These are phyloP conservation scores for Starmerella sp. DNA, from an alignment of 805 yeast species.

Conservation along the genomic window DNA sequence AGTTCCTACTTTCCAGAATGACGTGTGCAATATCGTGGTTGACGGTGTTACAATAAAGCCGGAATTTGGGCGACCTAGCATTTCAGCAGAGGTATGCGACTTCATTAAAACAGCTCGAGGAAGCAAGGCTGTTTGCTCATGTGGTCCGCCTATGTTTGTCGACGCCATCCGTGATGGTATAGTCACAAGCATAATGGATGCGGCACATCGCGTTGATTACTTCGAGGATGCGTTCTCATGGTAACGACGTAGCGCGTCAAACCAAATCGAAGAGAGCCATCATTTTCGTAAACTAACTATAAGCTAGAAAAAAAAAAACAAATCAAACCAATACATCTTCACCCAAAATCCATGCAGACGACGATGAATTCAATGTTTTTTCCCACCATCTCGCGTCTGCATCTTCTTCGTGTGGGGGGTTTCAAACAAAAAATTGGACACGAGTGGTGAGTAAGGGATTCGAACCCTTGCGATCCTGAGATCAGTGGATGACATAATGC, in stretches of 20 bases:
- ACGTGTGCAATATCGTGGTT: constrained; percentile 9
- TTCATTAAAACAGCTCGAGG: constrained; percentile 25
- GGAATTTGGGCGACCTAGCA: constrained; percentile 21
- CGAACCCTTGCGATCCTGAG: constrained; percentile 26
- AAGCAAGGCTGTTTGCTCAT: constrained; percentile 41
- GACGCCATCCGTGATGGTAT: constrained; percentile 42
- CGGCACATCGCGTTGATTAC: constrained; percentile 26
- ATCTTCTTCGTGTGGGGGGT: neutral
- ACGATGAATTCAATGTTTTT: too few species aligned
- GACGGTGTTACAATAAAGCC: constrained; percentile 9
- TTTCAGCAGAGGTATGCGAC: constrained; percentile 11
- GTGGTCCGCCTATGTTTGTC: constrained; percentile 50
- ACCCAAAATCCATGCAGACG: too few species aligned
- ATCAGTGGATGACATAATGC: constrained; percentile 21
- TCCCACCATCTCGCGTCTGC: too few species aligned
- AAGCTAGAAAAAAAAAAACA: too few species aligned
- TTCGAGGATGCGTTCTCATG: constrained; percentile 32
- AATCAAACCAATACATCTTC: too few species aligned
- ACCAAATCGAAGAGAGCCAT: too few species aligned
- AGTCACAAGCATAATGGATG: constrained; percentile 22
- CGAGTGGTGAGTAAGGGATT: constrained; percentile 24
- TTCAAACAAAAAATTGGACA: neutral
- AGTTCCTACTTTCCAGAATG: neutral
- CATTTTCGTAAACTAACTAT: too few species aligned
- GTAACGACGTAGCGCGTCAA: constrained; percentile 10